phyloP scores from a whole-genome alignment of 1,284 basidiomycete genomes.

The Pascua sp. region DNA sequence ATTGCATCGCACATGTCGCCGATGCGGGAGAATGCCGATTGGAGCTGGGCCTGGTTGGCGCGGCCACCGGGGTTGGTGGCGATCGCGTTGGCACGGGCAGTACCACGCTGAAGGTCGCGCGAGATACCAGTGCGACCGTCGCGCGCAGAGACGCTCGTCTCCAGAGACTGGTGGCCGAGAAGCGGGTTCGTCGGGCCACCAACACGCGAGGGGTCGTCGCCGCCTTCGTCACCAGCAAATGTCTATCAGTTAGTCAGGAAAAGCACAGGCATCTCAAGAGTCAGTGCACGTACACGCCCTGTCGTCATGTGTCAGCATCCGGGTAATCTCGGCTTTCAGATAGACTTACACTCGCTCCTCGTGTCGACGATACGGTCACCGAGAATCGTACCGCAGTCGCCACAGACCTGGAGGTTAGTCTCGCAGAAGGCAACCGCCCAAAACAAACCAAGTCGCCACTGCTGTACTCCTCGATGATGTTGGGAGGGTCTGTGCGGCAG shows the following conservation, averaged over 20 bases:
- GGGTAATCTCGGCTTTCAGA: not conserved
- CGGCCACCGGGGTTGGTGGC: slow-evolving; percentile 62
- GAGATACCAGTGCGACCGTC: slow-evolving; percentile 92
- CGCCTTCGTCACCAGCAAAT: slow-evolving; percentile 96
- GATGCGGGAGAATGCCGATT: slow-evolving; percentile 88
- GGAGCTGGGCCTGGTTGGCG: slow-evolving; percentile 81
- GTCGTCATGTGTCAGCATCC: slow-evolving; percentile 9
- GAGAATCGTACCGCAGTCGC: slow-evolving; percentile 89
- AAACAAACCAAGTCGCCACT: slow-evolving; percentile 82
- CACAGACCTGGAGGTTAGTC: slow-evolving; percentile 57
- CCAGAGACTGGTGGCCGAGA: slow-evolving; percentile 56
- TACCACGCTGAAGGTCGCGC: slow-evolving; percentile 85
- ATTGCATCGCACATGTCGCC: slow-evolving; percentile 92
- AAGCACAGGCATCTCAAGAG: not conserved
- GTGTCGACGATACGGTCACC: slow-evolving; percentile 97
- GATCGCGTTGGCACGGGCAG: slow-evolving; percentile 61
- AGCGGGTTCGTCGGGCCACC: slow-evolving; percentile 91
- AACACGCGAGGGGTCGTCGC: slow-evolving; percentile 97
- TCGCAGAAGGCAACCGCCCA: not conserved
- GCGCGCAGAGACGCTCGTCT: slow-evolving; percentile 90
- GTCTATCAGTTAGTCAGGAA: slow-evolving; percentile 58
- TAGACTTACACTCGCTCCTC: slow-evolving; percentile 77
- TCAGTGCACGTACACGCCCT: slow-evolving; percentile 64
- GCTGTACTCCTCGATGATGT: slow-evolving; percentile 95
- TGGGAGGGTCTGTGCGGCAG: slow-evolving; percentile 85